A percentile compares a stretch with the other conserved stretches of the same genome.
phyloP scores from a whole-genome alignment of 2,329 filamentous ascomycete genomes.

The Fusarium lyarnte region DNA sequence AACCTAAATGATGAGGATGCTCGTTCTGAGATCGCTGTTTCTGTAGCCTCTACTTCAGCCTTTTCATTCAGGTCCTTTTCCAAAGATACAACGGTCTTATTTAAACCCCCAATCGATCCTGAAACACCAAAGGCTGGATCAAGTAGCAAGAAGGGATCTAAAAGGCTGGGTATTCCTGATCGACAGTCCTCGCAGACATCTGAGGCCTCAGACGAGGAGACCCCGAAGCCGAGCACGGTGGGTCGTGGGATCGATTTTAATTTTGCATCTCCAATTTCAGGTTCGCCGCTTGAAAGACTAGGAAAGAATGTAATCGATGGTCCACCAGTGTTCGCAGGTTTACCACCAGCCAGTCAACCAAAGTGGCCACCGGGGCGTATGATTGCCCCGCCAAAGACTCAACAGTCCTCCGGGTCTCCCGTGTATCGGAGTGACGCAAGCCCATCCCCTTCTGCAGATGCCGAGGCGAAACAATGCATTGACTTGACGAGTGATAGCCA shows the following conservation, averaged over 20 bases:
- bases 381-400: background rate
- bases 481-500: background rate
- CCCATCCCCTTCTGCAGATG: accelerated
- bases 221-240: background rate
- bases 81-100: accelerated
- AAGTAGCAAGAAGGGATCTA: no score
- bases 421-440: no score
- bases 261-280: accelerated
- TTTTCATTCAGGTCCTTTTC: background rate
- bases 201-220: background rate
- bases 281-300: accelerated
- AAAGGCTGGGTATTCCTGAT: accelerated
- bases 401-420: background rate
- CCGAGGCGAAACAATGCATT: accelerated
- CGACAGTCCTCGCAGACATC: background rate
- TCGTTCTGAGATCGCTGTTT: background rate
- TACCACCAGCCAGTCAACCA: background rate
- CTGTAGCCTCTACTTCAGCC: background rate
- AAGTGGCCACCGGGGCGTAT: background rate
- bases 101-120: background rate
- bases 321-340: background rate
- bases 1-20: background rate
- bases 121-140: background rate
- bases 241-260: accelerated
- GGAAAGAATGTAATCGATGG: accelerated